phyloP scores from a whole-genome alignment of 495 filamentous ascomycete species.

The Bacidia rubella region DNA sequence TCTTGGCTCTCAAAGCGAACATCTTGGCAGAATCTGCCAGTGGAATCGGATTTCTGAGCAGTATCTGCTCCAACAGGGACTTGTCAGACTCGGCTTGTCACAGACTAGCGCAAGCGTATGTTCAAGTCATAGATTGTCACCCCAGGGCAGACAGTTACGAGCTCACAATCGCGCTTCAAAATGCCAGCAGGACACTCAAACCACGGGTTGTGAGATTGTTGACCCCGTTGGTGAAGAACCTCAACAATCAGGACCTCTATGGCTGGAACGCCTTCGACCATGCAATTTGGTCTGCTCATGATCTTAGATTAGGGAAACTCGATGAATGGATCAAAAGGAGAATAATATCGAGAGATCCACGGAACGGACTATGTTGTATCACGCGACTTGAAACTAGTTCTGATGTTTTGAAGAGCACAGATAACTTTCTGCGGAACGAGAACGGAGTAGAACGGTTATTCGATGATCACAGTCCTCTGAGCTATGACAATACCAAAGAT shows the following conservation, averaged over 20 bases:
- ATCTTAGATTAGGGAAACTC: not conserved
- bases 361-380: not conserved
- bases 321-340: not conserved
- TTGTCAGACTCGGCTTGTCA: not conserved
- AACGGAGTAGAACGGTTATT: not conserved
- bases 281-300: not conserved
- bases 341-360: not conserved
- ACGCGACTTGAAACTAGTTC: not conserved
- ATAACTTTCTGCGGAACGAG: not conserved
- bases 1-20: not conserved
- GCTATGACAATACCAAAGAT: not conserved
- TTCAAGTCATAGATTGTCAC: not conserved
- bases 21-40: not conserved
- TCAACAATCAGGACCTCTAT: not conserved
- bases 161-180: not conserved
- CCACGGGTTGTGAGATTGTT: not conserved
- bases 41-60: not conserved
- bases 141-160: not conserved
- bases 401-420: not conserved
- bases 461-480: not conserved
- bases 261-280: not conserved
- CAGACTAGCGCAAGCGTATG: not conserved
- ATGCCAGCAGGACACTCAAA: not conserved
- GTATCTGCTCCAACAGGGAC: not conserved
- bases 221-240: not conserved